Percentiles rank a stretch among this genome's conserved stretches.
These are phyloP conservation scores for Amylostereum areolatum DNA, from an alignment of 1,284 basidiomycete genomes.

Conservation along the genomic window DNA sequence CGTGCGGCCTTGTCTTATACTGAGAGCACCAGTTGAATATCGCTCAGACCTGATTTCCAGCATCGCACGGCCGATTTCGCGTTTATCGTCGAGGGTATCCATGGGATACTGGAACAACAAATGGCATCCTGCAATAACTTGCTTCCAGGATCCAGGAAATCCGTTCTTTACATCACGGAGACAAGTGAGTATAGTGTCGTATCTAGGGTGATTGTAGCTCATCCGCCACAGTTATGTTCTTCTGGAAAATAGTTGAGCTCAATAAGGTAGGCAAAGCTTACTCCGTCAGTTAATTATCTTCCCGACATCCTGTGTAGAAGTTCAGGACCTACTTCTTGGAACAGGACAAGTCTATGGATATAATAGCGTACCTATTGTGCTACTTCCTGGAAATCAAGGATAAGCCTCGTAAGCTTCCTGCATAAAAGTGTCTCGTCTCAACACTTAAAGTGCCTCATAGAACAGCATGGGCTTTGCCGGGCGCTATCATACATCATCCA, in stretches of 20 bases:
- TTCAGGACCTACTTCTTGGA: slow-evolving; percentile 78
- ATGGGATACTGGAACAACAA: slow-evolving; percentile 68
- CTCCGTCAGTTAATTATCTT: not conserved
- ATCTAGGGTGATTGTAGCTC: too few species aligned
- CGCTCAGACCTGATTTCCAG: slow-evolving; percentile 31
- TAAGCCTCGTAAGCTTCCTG: slow-evolving; percentile 65
- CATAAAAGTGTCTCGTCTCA: slow-evolving; percentile 1
- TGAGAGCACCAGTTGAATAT: not conserved
- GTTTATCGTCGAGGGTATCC: slow-evolving; percentile 73
- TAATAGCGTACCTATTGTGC: slow-evolving; percentile 74
- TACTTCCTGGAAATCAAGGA: slow-evolving; percentile 84
- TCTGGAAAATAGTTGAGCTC: slow-evolving; percentile 88
- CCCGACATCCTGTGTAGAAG: slow-evolving; percentile 48
- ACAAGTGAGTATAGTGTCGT: slow-evolving; percentile 52
- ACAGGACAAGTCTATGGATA: slow-evolving; percentile 70
- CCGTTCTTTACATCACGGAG: slow-evolving; percentile 77
- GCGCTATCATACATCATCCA: slow-evolving; percentile 90
- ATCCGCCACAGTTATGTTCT: slow-evolving; percentile 62
- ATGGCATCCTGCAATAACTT: slow-evolving; percentile 68
- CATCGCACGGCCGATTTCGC: slow-evolving; percentile 85
- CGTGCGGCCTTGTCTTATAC: slow-evolving; percentile 7
- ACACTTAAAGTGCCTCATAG: slow-evolving; percentile 29
- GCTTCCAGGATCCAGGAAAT: slow-evolving; percentile 77
- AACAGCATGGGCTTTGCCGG: slow-evolving; percentile 87
- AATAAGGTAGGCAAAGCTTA: slow-evolving; percentile 64